Evolutionary conservation across 441 rosid species (phyloP), one percentile per base, ranked within the genome.

Genomic region (Bruguiera hainesii): DNA sequence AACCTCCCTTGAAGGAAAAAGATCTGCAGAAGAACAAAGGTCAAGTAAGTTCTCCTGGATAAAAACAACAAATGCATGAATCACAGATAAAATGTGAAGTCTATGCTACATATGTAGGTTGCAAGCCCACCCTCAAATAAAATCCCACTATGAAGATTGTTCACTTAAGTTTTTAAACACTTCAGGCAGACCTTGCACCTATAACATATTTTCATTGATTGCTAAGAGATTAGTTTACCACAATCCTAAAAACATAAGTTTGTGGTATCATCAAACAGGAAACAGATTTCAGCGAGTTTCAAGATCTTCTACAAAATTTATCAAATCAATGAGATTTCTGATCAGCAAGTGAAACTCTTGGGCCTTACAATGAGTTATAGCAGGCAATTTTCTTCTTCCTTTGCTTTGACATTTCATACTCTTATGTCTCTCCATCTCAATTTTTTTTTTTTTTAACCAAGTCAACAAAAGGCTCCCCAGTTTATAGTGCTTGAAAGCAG

Each of bases 1-100:
- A 91, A 80, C 78, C 99, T 88, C 70, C 99, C 99, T 52, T 78
- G 82, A 51, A 83, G 79, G 64, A 83, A 81, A 81, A 95, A 95
- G 82, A 86, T 80, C 97, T 90, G 85, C 71, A 83, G 31, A 63
- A 23, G 49, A 52, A 18, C 60, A 55, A 60, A 48, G 46, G 62
- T 50, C 69, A 25, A 64, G 59, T 60, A 67, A 69, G 61, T 53
- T 35, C n/a, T 56, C 8, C 6, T n/a, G 61, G 18, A 50, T 19
- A 30, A 19, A 68, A 53, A 11, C 28, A 46, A 61, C 8, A 16
- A 29, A 6, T 60, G 48, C 29, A 29, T 18, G 2, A 30, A 53
- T 35, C n/a, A 1, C 1, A 5, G 16, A 6, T 20, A 7, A 9
- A 53, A 53, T 53, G 20, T 5, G 57, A 0, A 53, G 20, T n/a